Evolutionary conservation across 352 stramenopile species (phyloP), one percentile per base, ranked within the genome.

Genomic region (Pythium utonaiense): DNA sequence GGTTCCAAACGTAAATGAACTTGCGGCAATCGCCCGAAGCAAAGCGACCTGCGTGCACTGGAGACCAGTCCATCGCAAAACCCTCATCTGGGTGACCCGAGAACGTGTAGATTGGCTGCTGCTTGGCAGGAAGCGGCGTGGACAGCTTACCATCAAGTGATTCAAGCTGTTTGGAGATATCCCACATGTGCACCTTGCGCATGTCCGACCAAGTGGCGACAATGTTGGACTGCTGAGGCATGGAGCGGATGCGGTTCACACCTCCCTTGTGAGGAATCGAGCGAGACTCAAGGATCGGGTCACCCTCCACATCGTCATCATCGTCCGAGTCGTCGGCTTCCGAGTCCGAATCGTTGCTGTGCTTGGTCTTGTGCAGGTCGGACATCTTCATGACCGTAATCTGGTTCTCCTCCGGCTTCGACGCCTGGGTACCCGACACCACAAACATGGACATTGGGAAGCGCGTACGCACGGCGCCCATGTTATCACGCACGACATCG

Each of bases 21-120:
- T 98, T 98, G 69, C 87, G 84, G 80, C 96, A 98, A 77, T 99
- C 97, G 36, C 97, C 98, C 0, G 96, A 98, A 6, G 94, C 88
- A 14, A 99, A 81, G 55, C 78, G 73, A 33, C 97, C 95, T 25
- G 87, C 77, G 22, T 91, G 78, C 21, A 95, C 87, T 2, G 72
- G 77, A 21, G 87, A 98, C 98, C 98, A 99, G 78, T 99, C 97
- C 76, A 99, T 91, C 3, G 97, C 97, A 68, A 98, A 99, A 50
- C 98, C 98, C 68, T 99, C 97, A 24, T 94, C 88, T 8, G 83
- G 78, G 72, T 99, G 98, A 24, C 96, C 96, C 19, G 80, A 88
- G 69, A 99, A 99, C 24, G 91, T 97, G 76, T 96, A 98, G 52
- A 98, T 57, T 6, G 82, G 75, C 56, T 73, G 60, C 57, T 83